Evolutionary conservation across 495 filamentous ascomycete genomes (phyloP).

Genomic region (Aspergillus sclerotioniger): DNA sequence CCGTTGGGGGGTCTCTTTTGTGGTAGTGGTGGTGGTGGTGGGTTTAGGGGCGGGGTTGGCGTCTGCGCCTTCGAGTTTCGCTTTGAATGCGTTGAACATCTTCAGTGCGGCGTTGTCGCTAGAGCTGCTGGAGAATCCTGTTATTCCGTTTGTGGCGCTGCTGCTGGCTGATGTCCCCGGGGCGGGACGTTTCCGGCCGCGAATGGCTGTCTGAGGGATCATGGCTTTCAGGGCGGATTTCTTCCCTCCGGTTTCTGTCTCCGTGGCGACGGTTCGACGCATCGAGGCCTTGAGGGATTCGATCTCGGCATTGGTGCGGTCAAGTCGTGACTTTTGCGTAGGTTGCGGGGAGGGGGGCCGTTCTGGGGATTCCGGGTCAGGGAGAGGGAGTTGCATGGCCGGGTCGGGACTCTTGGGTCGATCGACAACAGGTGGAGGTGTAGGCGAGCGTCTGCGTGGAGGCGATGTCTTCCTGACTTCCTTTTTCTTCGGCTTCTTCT

Average conservation of each 20-base stretch:
- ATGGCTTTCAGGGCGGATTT: constrained; percentile 74
- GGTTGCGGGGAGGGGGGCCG: constrained; percentile 50
- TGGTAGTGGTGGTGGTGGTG: not conserved
- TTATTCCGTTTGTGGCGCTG: constrained; percentile 22
- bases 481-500: constrained; percentile 14
- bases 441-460: constrained; percentile 30
- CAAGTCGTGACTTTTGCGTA: constrained; percentile 55
- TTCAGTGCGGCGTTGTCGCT: constrained; percentile 62
- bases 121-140: constrained; percentile 26
- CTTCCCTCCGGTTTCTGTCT: constrained; percentile 54
- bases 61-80: constrained; percentile 67
- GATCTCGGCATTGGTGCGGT: constrained; percentile 88
- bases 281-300: constrained; percentile 88
- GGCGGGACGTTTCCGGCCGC: constrained; percentile 76
- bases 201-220: constrained; percentile 76
- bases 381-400: constrained; percentile 43
- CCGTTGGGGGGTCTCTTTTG: constrained; percentile 24
- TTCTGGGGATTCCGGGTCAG: constrained; percentile 48
- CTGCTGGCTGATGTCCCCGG: constrained; percentile 39
- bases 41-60: constrained; percentile 25
- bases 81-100: constrained; percentile 72
- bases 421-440: constrained; percentile 21
- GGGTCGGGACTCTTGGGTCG: constrained; percentile 28
- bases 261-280: constrained; percentile 68
- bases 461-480: constrained; percentile 2